phyloP scores from a whole-genome alignment of 2,329 filamentous ascomycete species.

The Scleromitrula shiraiana region DNA sequence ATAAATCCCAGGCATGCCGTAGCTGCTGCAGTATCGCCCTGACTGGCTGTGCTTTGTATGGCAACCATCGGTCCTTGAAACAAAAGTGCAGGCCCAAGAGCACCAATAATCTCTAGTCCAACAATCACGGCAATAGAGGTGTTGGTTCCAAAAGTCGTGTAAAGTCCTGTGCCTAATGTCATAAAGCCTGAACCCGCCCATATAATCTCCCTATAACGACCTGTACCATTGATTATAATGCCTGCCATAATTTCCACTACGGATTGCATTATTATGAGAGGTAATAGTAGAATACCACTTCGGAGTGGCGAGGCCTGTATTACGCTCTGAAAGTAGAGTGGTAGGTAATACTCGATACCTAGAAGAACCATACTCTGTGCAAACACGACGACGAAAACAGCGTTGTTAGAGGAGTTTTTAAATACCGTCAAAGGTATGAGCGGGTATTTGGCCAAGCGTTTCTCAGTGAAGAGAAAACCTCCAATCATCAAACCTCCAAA shows the following conservation, averaged over 20 bases:
- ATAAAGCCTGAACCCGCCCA: conserved; percentile 36
- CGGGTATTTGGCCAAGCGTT: conserved; percentile 63
- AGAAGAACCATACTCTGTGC: conserved; percentile 47
- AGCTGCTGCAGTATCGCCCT: conserved; percentile 36
- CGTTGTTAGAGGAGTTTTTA: conserved; percentile 48
- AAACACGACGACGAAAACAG: background rate
- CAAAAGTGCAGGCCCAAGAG: conserved; percentile 43
- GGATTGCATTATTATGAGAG: conserved; percentile 58
- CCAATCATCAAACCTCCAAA: conserved; percentile 51
- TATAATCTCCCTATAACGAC: conserved; percentile 39
- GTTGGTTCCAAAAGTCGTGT: conserved; percentile 33
- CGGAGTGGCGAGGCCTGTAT: conserved; percentile 59
- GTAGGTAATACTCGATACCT: conserved; percentile 36
- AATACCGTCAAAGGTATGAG: conserved; percentile 71
- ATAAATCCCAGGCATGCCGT: conserved; percentile 44
- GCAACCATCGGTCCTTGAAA: conserved; percentile 49
- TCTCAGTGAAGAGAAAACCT: conserved; percentile 61
- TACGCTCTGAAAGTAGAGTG: conserved; percentile 74
- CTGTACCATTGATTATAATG: conserved; percentile 55
- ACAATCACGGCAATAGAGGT: conserved; percentile 36
- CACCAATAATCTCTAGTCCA: conserved; percentile 40
- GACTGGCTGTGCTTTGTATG: conserved; percentile 42
- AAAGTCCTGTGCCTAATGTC: conserved; percentile 36
- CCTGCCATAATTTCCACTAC: conserved; percentile 52
- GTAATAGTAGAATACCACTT: conserved; percentile 67